A percentile compares a stretch with the other conserved stretches of the same genome.
These are phyloP conservation scores for Fusarium liriodendri DNA, from an alignment of 2,329 filamentous ascomycete genomes.

Conservation along the genomic window DNA sequence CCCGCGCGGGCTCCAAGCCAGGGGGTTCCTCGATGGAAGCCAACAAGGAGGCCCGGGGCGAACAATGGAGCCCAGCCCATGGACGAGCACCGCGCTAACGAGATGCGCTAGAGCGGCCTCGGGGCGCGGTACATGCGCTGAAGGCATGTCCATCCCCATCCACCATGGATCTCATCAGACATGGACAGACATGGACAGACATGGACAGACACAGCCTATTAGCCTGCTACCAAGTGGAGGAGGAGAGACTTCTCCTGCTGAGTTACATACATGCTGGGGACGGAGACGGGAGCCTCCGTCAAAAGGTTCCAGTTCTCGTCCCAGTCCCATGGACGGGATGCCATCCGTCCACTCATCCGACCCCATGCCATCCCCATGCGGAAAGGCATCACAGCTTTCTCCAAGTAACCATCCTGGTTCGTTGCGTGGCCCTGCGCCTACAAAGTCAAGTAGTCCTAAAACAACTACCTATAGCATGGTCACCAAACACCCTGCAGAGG, in stretches of 20 bases:
- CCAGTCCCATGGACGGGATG: background rate
- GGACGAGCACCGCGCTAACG: slow-evolving; percentile 5
- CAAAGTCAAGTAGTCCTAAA: background rate
- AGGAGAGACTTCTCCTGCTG: background rate
- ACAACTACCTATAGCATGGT: background rate
- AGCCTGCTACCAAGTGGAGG: background rate
- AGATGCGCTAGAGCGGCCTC: slow-evolving; percentile 20
- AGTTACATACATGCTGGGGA: background rate
- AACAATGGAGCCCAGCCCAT: slow-evolving; percentile 2
- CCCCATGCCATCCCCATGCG: slow-evolving; percentile 7
- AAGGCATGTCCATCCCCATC: slow-evolving; percentile 8
- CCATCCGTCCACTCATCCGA: slow-evolving; percentile 16
- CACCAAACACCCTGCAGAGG: background rate
- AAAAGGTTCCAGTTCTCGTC: slow-evolving; percentile 1
- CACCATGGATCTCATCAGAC: slow-evolving; percentile 3
- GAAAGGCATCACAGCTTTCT: slow-evolving; percentile 9
- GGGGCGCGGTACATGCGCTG: slow-evolving; percentile 24
- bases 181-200: background rate
- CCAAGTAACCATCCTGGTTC: slow-evolving; percentile 9
- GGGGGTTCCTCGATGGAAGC: background rate
- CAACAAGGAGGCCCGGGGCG: slow-evolving; percentile 1
- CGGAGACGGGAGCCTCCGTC: slow-evolving; percentile 5
- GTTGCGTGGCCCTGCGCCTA: background rate
- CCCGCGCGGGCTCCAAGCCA: background rate
- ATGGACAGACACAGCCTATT: background rate